Evolutionary conservation across 73 alveolate species (phyloP).

Genomic region (Effrenium voratum): DNA sequence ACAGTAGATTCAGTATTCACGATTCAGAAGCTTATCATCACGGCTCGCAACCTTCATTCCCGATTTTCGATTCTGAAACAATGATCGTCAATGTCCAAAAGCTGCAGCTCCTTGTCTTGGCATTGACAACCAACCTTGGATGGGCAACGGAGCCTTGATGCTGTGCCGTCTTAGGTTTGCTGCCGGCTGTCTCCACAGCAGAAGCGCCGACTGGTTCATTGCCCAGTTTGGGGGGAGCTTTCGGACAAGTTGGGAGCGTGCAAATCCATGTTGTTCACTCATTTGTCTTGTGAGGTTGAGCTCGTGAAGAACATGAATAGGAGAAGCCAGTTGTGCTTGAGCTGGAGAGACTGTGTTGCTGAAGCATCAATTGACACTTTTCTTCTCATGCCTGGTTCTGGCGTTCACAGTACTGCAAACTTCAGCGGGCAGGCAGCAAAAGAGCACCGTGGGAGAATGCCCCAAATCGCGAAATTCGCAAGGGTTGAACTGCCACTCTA

Average conservation of each 20-base stretch:
- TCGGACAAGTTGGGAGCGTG: not conserved
- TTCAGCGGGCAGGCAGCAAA: too few species aligned
- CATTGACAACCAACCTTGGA: not conserved
- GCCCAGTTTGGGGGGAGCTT: not conserved
- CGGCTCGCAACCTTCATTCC: too few species aligned
- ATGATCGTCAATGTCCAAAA: not conserved
- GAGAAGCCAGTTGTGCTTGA: not conserved
- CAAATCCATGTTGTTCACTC: not conserved
- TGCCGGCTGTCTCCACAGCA: constrained; percentile 94
- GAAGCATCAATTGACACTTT: not conserved
- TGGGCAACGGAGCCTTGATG: not conserved
- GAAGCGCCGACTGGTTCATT: constrained; percentile 76
- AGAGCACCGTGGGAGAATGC: too few species aligned
- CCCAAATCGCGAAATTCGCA: too few species aligned
- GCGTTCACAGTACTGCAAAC: too few species aligned
- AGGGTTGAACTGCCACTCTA: too few species aligned
- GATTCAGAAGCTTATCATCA: too few species aligned
- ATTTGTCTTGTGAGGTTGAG: constrained; percentile 24
- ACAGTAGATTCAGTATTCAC: too few species aligned
- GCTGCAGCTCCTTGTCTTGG: not conserved
- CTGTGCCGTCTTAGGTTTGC: constrained; percentile 32
- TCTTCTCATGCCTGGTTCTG: too few species aligned
- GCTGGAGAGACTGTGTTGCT: not conserved
- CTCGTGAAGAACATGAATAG: constrained; percentile 89
- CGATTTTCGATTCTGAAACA: not conserved